Evolutionary conservation across 1,284 basidiomycete genomes (phyloP).

Genomic region (Cutaneotrichosporon daszewskae): DNA sequence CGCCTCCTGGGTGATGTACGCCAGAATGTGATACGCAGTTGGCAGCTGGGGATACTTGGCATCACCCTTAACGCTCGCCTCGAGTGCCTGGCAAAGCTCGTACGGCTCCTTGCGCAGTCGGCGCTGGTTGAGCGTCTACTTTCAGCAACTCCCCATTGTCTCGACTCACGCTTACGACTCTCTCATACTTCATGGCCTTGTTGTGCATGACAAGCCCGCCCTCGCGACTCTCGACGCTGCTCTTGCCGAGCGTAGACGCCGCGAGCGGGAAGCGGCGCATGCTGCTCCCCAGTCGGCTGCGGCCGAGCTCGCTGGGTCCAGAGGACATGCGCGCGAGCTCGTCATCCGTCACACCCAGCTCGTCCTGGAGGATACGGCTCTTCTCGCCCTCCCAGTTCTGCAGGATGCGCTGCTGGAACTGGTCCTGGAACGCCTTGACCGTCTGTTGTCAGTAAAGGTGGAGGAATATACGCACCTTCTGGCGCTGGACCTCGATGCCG

Average conservation of each 20-base stretch:
- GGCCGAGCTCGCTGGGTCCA: slow-evolving; percentile 23
- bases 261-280: slow-evolving; percentile 36
- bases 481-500: slow-evolving; percentile 42
- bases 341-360: slow-evolving; percentile 44
- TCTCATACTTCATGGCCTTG: slow-evolving; percentile 93
- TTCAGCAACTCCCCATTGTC: neutral
- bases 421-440: slow-evolving; percentile 40
- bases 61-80: slow-evolving; percentile 35
- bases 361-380: slow-evolving; percentile 39
- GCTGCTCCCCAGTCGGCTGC: slow-evolving; percentile 31
- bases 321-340: slow-evolving; percentile 30
- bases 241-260: slow-evolving; percentile 26
- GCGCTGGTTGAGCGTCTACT: slow-evolving; percentile 29
- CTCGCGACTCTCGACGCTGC: slow-evolving; percentile 30
- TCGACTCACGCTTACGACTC: slow-evolving; percentile 60
- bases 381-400: slow-evolving; percentile 43
- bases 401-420: slow-evolving; percentile 40
- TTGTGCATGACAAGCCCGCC: slow-evolving; percentile 60
- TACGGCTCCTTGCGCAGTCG: slow-evolving; percentile 35
- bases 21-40: slow-evolving; percentile 45
- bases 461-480: slow-evolving; percentile 22
- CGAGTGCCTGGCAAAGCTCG: slow-evolving; percentile 33
- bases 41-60: slow-evolving; percentile 47
- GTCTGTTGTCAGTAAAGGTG: slow-evolving; percentile 22
- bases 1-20: slow-evolving; percentile 49